Percentiles rank a stretch among this genome's conserved stretches.
Conservation (phyloP, 106 monocot genomes). For the Allium fistulosum region DNA sequence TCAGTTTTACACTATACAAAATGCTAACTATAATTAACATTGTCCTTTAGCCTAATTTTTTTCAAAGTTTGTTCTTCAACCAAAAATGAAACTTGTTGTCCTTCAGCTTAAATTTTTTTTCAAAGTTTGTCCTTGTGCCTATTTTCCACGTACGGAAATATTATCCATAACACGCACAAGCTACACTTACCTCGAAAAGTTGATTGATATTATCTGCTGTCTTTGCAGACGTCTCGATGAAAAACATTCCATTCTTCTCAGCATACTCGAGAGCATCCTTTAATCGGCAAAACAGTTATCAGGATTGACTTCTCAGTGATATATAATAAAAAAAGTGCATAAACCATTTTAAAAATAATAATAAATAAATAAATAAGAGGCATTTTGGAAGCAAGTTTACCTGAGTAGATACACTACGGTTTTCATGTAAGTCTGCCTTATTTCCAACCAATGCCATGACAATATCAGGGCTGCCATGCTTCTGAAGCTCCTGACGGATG, state of each 20-base stretch:
- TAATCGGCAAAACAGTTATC: slow-evolving; percentile 6
- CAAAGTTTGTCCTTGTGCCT: no score
- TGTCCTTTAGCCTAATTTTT: no score
- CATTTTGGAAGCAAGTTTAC: slow-evolving; percentile 13
- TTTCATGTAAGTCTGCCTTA: slow-evolving; percentile 95
- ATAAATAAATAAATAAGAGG: background rate
- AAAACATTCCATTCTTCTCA: slow-evolving; percentile 94
- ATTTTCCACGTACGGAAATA: no score
- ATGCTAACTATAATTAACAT: no score
- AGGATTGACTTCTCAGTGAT: background rate
- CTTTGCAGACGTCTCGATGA: slow-evolving; percentile 97
- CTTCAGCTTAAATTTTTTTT: no score
- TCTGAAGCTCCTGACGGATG: slow-evolving; percentile 81
- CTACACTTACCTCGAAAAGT: slow-evolving; percentile 77
- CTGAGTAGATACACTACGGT: slow-evolving; percentile 56
- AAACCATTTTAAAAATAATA: background rate
- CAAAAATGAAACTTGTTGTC: no score
- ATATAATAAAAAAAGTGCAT: background rate
- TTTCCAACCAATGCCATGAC: slow-evolving; percentile 97
- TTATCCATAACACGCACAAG: background rate
- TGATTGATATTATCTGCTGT: slow-evolving; percentile 97
- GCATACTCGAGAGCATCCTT: slow-evolving; percentile 92
- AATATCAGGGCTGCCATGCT: slow-evolving; percentile 93
- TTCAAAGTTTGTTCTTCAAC: no score
- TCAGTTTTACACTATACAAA: no score